Base-by-base conservation (phyloP, 768 basidiomycete genomes). In the Asterophora lycoperdoides region DNA sequence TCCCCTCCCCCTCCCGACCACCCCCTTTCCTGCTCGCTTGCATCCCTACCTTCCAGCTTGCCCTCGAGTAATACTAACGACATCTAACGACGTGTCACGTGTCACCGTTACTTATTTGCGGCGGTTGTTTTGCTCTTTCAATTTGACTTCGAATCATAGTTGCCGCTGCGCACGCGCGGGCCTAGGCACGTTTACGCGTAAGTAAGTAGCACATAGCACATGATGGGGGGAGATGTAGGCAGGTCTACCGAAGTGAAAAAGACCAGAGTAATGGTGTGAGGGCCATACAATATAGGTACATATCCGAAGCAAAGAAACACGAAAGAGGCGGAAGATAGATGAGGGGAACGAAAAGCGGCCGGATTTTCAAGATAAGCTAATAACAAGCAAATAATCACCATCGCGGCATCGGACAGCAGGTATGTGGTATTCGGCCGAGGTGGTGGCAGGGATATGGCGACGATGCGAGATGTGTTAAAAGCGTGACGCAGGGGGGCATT, bases 211-310 rank as follows among this genome's bases (percentile, higher is more conserved):
- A n/a, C n/a, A n/a, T n/a, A n/a, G n/a, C n/a, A n/a, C n/a, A n/a
- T n/a, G n/a, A n/a, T n/a, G n/a, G n/a, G n/a, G n/a, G n/a, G n/a
- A n/a, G n/a, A n/a, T n/a, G n/a, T n/a, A n/a, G n/a, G n/a, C n/a
- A n/a, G n/a, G n/a, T n/a, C n/a, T n/a, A n/a, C n/a, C 23, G 6
- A 23, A 23, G 23, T 14, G 9, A 39, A 40, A 18, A 40, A 18
- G 20, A 20, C 17, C 26, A 44, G 11, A 55, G 40, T 18, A 57
- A 57, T 57, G 55, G 46, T 49, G 53, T 43, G 45, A 48, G 47
- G 41, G 56, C 54, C 59, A 56, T 62, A 62, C 59, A 62, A 46
- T 62, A 62, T 46, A 60, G 54, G 56, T 62, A 60, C 57, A 62
- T 49, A 60, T 60, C 58, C 58, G 44, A 47, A 53, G 30, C 35